Evolutionary conservation across 805 yeast species (phyloP), one percentile per base, ranked within the genome.

Genomic region (Lachancea fermentati): DNA sequence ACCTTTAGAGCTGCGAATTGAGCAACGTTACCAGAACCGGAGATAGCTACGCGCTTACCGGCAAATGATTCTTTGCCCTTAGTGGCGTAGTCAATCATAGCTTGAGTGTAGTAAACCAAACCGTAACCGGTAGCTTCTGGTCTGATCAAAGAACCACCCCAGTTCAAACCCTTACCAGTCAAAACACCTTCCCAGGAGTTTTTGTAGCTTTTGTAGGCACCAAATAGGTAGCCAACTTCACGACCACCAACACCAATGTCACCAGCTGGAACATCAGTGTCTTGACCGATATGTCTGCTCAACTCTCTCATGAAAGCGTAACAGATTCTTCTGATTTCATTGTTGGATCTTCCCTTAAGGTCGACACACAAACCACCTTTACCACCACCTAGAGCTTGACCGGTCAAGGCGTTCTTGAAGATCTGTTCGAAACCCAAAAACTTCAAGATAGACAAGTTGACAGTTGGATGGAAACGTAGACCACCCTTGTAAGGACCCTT

Each of bases 121-220:
- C 98, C 98, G 76, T 81, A 91, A 69, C 98, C 98, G 49, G 98
- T 91, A 52, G 98, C 98, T 79, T 91, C 98, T 52, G 97, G 96
- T 72, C 98, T 85, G 72, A 91, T 89, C 66, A 91, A 76, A 59
- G 97, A 91, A 61, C 97, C 98, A 78, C 98, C 98, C 96, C 97
- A 93, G 66, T 83, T 72, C 62, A 89, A 76, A 62, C 97, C 97
- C 76, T 91, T 91, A 71, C 98, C 98, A 65, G 98, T 91, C 58
- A 91, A 76, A 39, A 91, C 94, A 77, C 97, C 97, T 67, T 91
- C 91, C 82, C 88, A 91, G 63, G 80, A 75, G 81, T 91, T 91
- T 70, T 77, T 82, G 79, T 76, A 75, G 58, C 76, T 74, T 78
- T 88, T 87, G 88, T 85, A 91, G 55, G 96, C 96, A 71, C 98